Base-by-base conservation (phyloP, 2,329 filamentous ascomycete genomes). In the Botrytis medusae region DNA sequence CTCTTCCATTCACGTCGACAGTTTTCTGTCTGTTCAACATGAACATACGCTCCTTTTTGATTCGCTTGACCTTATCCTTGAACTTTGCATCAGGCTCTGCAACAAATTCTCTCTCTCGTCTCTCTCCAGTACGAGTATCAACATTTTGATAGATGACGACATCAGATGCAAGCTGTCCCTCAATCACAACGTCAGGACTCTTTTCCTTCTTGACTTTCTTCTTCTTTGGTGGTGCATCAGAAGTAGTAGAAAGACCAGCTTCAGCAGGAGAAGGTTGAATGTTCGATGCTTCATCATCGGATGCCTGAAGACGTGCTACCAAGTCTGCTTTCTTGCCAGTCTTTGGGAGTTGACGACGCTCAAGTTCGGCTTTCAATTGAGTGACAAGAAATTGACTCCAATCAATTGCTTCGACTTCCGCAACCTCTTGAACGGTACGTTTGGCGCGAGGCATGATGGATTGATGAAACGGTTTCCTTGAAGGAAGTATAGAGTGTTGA, bases 321-420 rank as follows among this genome's bases (percentile, higher is more conserved):
- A 93, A 87, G 74, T 92, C 91, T 22, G 89, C 86, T 81, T 93
- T 92, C 64, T 93, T 85, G 9, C 92, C 92, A 29, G 88, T 87
- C 74, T 89, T 87, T 7, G 89, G 84, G 48, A 94, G 86, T 32
- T 89, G 89, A 75, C 91, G 89, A 72, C 84, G 85, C 82, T 92
- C 93, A 65, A 94, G 86, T 84, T 93, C 91, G n/a, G 88, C 88
- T 82, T 91, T 92, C 75, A 94, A 86, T 78, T 93, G 90, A 44
- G 89, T 85, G 74, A 94, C 92, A 82, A 91, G 93, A 80, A 89
- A 86, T 81, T 83, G 83, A 65, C 78, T 83, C 79, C 85, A 87
- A 75, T 86, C 84, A 6, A 54, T 29, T 9, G 57, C 22, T 46
- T 71, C 74, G 22, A 65, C 64, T 20, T 68, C n/a, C 32, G 71